Conservation (phyloP, 306 rosid species). For the Datisca glomerata region DNA sequence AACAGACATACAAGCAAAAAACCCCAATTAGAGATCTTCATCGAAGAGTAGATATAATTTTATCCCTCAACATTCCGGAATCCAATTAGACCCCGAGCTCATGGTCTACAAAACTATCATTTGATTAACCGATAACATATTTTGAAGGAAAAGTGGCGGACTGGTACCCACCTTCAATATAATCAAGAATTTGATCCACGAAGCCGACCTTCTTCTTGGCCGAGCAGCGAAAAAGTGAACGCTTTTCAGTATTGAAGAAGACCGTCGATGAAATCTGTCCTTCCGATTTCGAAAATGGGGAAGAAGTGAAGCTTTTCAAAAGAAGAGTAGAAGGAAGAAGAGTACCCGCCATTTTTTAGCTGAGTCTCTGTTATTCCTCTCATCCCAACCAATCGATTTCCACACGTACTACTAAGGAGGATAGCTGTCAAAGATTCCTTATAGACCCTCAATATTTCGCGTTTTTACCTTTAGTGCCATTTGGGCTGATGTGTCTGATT, state of each 20-base stretch:
- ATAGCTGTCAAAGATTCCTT: slow-evolving; percentile 1
- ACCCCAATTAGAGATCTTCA: too few relatives aligned
- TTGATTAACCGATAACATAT: not conserved
- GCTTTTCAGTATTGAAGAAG: slow-evolving; percentile 13
- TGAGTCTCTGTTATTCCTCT: not conserved
- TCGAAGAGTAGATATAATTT: too few relatives aligned
- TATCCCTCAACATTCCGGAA: too few relatives aligned
- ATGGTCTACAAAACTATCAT: too few relatives aligned
- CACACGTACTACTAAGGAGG: slow-evolving; percentile 34
- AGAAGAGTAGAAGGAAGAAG: slow-evolving; percentile 25
- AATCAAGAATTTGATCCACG: slow-evolving; percentile 84
- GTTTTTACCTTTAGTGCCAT: slow-evolving; percentile 12
- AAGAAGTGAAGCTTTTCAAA: slow-evolving; percentile 14
- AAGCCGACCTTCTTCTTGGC: slow-evolving; percentile 75
- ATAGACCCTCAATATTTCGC: not conserved
- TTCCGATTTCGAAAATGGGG: slow-evolving; percentile 14
- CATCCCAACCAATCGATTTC: slow-evolving; percentile 39
- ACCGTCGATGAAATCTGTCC: slow-evolving; percentile 12
- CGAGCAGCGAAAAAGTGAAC: slow-evolving; percentile 24
- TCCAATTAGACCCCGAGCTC: too few relatives aligned
- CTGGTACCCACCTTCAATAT: slow-evolving; percentile 58
- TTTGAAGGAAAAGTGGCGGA: not conserved
- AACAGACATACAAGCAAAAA: not conserved
- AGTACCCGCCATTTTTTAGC: slow-evolving; percentile 39
- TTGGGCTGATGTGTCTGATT: too few relatives aligned